Evolutionary conservation across 805 yeast genomes (phyloP), one percentile per base, ranked within the genome.

Genomic region (Zygosaccharomyces siamensis): DNA sequence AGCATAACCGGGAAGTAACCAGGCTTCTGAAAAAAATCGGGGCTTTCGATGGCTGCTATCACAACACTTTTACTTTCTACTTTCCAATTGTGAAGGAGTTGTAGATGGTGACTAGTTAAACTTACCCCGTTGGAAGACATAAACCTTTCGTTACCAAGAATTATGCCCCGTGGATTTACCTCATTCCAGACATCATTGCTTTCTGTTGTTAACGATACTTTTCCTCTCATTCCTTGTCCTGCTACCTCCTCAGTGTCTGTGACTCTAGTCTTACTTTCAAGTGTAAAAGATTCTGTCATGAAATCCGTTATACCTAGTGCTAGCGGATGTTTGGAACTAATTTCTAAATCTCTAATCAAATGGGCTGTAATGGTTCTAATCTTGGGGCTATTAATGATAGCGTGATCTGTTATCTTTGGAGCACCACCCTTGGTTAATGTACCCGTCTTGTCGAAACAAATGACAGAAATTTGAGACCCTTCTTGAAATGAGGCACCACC

Each of bases 401-500:
- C 64, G 58, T 66, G 74, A 56, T 83, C 79, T 0, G 85, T 79
- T 10, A 85, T 75, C 42, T 68, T 68, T 37, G 81, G 72, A 31
- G 78, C 78, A 1, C 87, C 87, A 21, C 81, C 81, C 48, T 67
- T 68, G 0, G 93, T 85, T 54, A 85, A 68, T 0, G 93, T 85
- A 1, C 92, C 93, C 0, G 92, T 85, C 56, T 85, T 85, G 65
- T 85, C 93, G 60, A 85, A 85, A 56, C 89, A 84, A 7, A 84
- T 77, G 32, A 81, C 76, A 47, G 79, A 77, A 26, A 83, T 72
- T 21, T 70, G 70, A 1, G 89, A 78, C 1, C 84, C 90, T 59
- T 86, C 88, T 66, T 86, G 89, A 61, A 86, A 84, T 2, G 92
- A 89, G 42, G 80, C 82, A 30, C 93, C 93, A 5, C 93, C 93